Evolutionary conservation across 1,284 basidiomycete species (phyloP).

Genomic region (Takashimella tepidaria): DNA sequence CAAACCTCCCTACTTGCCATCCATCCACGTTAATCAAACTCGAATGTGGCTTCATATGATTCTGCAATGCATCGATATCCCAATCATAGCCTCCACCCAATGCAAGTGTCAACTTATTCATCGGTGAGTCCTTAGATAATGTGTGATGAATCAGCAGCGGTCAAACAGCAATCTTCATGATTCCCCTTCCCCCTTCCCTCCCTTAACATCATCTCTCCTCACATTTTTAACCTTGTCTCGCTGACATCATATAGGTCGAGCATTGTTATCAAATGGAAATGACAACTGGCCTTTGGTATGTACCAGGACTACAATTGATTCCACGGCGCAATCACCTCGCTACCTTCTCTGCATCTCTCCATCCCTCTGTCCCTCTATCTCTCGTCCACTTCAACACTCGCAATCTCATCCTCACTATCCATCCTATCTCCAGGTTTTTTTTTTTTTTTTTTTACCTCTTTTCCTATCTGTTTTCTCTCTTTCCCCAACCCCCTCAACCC

Average conservation of each 20-base stretch:
- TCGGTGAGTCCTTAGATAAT: slow-evolving; percentile 26
- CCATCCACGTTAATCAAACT: background rate
- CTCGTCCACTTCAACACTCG: slow-evolving; percentile 1
- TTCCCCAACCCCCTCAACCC: background rate
- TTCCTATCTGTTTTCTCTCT: background rate
- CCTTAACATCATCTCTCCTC: background rate
- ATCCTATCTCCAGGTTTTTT: background rate
- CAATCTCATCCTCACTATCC: slow-evolving; percentile 1
- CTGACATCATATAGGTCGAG: slow-evolving; percentile 26
- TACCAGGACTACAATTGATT: background rate
- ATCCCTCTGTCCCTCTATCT: background rate
- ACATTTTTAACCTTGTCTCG: background rate
- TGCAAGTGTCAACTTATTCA: slow-evolving; percentile 45
- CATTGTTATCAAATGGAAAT: slow-evolving; percentile 42
- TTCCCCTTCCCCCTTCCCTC: too few species aligned
- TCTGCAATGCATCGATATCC: too few species aligned
- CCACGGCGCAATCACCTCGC: too few species aligned
- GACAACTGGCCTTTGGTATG: slow-evolving; percentile 47
- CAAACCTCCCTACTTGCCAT: background rate
- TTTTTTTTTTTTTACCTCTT: background rate
- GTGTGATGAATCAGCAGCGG: background rate
- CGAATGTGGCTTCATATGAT: too few species aligned
- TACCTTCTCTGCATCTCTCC: too few species aligned
- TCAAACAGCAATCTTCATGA: too few species aligned
- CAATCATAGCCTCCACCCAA: slow-evolving; percentile 41